phyloP scores from a whole-genome alignment of 768 basidiomycete species.

The Amanita jacksonii region DNA sequence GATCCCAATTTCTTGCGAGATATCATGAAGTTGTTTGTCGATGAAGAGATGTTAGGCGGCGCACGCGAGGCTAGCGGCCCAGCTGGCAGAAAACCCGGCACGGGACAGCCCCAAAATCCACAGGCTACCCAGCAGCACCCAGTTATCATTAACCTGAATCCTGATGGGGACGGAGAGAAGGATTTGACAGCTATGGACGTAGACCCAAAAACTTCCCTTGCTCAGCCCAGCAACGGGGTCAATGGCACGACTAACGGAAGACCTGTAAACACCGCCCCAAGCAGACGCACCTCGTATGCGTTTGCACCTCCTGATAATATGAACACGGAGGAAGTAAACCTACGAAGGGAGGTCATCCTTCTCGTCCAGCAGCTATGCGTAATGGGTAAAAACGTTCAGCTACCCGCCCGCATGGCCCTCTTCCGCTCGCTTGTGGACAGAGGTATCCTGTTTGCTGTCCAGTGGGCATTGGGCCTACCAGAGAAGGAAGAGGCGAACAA shows the following conservation, averaged over 20 bases:
- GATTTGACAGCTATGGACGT: conserved; percentile 30
- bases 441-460: conserved; percentile 83
- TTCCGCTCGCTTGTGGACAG: conserved; percentile 85
- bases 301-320: conserved; percentile 49
- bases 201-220: conserved; percentile 20
- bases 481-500: conserved; percentile 42
- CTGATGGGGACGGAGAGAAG: conserved; percentile 28
- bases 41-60: conserved; percentile 52
- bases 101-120: conserved; percentile 17
- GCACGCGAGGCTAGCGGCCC: conserved; percentile 4
- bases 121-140: conserved; percentile 19
- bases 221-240: conserved; percentile 17
- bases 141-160: conserved; percentile 30
- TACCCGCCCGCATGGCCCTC: conserved; percentile 73
- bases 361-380: conserved; percentile 88
- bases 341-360: conserved; percentile 69
- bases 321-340: conserved; percentile 41
- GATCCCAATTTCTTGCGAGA: conserved; percentile 70
- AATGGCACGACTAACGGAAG: conserved; percentile 21
- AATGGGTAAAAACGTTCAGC: conserved; percentile 96
- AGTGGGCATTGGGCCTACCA: conserved; percentile 77
- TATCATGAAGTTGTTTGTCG: conserved; percentile 67
- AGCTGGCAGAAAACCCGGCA: background rate
- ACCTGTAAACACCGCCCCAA: conserved; percentile 15
- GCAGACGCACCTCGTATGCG: conserved; percentile 30